Base-by-base conservation (phyloP, 345 rosid species). In the Clausena lansium region DNA sequence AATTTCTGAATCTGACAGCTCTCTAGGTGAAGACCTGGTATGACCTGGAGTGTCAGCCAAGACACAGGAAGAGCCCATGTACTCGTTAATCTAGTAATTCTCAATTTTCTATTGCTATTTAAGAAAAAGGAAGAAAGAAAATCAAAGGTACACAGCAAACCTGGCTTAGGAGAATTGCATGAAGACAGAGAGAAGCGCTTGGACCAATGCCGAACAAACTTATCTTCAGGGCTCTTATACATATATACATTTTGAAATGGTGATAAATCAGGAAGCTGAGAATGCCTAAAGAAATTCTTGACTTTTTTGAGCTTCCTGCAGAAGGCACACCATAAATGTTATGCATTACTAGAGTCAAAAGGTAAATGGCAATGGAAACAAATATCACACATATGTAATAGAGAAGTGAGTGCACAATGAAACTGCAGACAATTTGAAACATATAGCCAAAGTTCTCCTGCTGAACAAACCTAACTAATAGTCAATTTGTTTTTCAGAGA, bases 271-370 rank as follows among this genome's bases (percentile, higher is more conserved):
- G 85, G 84, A 79, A 80, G 30, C 32, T 67, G 80, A 79, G 91
- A 69, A 59, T 78, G 83, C 47, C 81, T 76, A 69, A 76, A 77
- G 50, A 81, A 79, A 75, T 61, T 76, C 79, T 78, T 62, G 30
- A 84, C 66, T 36, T 83, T 71, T 77, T 85, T 86, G 70, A 85
- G 70, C 72, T 85, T 88, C 97, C 98, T 93, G 85, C 79, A 84
- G 7, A 72, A 86, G 79, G 77, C 65, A 74, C 57, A 66, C 80
- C 79, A 75, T 47, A 17, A 74, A 76, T 33, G 24, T 69, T 30
- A 81, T 68, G 27, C 22, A 47, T 74, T 7, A 2, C 54, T 39
- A 64, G 32, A 6, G 77, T 54, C 70, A 74, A 67, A 62, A 66
- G 68, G 68, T 76, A 62, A 62, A 32, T 36, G 58, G 38, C 35